phyloP scores from a whole-genome alignment of 257 asterid species.

The Solanum lycopersicoides region DNA sequence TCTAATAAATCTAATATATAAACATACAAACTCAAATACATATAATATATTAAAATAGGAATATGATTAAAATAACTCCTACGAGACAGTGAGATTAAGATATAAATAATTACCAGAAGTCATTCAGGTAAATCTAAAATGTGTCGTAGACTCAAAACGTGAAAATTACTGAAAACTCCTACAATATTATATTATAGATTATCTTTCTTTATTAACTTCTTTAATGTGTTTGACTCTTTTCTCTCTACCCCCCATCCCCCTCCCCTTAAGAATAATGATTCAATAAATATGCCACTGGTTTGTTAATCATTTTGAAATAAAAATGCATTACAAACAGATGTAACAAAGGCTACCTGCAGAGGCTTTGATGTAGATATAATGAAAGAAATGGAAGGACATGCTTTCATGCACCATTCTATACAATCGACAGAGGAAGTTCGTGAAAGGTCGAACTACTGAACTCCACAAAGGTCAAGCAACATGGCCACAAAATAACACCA shows the following conservation, averaged over 20 bases:
- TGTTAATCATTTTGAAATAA: neutral
- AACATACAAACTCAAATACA: neutral
- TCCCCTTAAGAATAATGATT: neutral
- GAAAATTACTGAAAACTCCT: neutral
- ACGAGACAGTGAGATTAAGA: neutral
- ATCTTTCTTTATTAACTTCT: neutral
- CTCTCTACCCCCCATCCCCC: too few relatives aligned
- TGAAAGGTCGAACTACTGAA: neutral
- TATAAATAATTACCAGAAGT: neutral
- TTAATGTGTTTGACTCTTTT: neutral
- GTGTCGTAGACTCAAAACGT: neutral
- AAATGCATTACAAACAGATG: neutral
- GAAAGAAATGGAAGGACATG: neutral
- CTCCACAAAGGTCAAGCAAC: neutral
- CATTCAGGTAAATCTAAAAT: neutral
- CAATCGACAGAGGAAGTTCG: neutral
- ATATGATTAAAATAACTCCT: neutral
- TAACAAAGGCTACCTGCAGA: neutral
- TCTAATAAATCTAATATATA: neutral
- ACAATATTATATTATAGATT: neutral
- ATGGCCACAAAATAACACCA: neutral
- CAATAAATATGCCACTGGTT: neutral
- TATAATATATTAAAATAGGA: neutral
- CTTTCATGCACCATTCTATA: neutral
- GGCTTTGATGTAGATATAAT: neutral